Percentiles rank a stretch among this genome's conserved stretches.
These are phyloP conservation scores for Globisporangium irregulare DNA, from an alignment of 352 stramenopile species.

Conservation along the genomic window DNA sequence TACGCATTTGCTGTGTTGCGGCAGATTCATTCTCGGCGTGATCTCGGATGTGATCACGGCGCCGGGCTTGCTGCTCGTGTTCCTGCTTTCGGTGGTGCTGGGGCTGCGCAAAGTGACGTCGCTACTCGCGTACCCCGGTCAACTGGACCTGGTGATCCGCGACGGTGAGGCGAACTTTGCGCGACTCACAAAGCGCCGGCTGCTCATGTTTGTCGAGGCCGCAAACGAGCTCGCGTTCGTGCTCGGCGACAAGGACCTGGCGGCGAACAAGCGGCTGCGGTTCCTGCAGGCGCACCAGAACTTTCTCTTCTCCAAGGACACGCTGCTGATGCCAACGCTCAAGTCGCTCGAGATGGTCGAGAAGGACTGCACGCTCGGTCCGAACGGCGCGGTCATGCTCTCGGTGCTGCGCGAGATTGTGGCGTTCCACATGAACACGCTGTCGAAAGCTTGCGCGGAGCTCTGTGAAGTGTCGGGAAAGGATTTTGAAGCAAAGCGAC, in stretches of 20 bases:
- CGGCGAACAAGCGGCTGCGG: conserved; percentile 28
- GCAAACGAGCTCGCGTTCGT: conserved; percentile 45
- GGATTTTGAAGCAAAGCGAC: conserved; percentile 49
- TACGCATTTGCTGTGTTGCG: background rate
- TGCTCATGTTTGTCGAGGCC: conserved; percentile 68
- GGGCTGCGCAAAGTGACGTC: conserved; percentile 49
- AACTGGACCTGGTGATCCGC: conserved; percentile 72
- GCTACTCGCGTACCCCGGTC: conserved; percentile 68
- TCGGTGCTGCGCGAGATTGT: conserved; percentile 38
- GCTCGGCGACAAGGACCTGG: conserved; percentile 26
- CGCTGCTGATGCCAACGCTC: conserved; percentile 55
- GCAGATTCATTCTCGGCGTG: conserved; percentile 45
- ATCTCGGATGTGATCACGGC: conserved; percentile 48
- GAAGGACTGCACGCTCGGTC: conserved; percentile 32
- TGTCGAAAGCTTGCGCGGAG: conserved; percentile 35
- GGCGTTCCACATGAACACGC: conserved; percentile 30
- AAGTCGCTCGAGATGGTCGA: conserved; percentile 57
- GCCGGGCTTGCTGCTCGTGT: conserved; percentile 45
- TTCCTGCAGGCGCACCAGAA: conserved; percentile 69
- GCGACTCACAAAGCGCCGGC: conserved; percentile 58
- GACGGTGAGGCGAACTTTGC: conserved; percentile 80
- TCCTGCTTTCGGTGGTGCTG: conserved; percentile 32
- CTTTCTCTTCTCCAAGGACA: conserved; percentile 64
- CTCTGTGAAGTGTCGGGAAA: conserved; percentile 37
- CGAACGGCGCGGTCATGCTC: conserved; percentile 47